A percentile compares a stretch with the other conserved stretches of the same genome.
phyloP scores from a whole-genome alignment of 2,329 filamentous ascomycete species.

The Cryphonectria nitschkei region DNA sequence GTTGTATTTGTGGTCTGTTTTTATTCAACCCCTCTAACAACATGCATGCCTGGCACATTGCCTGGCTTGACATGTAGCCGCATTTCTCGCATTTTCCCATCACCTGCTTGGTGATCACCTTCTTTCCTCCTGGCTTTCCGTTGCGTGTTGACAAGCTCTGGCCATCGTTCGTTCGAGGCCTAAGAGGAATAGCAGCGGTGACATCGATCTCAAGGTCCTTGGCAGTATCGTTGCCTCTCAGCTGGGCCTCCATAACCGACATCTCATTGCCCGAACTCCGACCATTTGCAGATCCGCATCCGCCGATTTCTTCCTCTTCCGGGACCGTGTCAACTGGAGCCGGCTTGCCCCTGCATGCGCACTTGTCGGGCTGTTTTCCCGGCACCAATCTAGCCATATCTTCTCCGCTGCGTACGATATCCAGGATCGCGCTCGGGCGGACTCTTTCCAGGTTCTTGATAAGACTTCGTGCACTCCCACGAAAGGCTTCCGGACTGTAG shows the following conservation, averaged over 20 bases:
- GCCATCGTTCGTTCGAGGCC: constrained; percentile 34
- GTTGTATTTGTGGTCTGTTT: constrained; percentile 62
- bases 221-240: constrained; percentile 67
- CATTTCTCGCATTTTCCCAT: constrained; percentile 85
- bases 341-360: constrained; percentile 51
- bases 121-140: constrained; percentile 28
- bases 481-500: constrained; percentile 95
- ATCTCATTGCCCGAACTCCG: constrained; percentile 74
- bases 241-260: constrained; percentile 76
- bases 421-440: constrained; percentile 88
- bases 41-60: constrained; percentile 90
- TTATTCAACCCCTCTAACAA: constrained; percentile 91
- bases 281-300: constrained; percentile 75
- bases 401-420: constrained; percentile 92
- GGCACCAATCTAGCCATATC: constrained; percentile 93
- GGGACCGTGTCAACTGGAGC: constrained; percentile 37
- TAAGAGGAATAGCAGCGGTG: constrained; percentile 46
- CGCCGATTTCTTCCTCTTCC: constrained; percentile 66
- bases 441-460: constrained; percentile 97
- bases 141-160: constrained; percentile 34
- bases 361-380: constrained; percentile 52
- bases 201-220: constrained; percentile 70
- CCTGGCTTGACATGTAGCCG: constrained; percentile 94
- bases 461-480: constrained; percentile 85
- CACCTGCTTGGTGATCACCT: constrained; percentile 59